These are phyloP conservation scores for Mycoemilia scoparia DNA, from an alignment of 192 early-diverging fungal species.

Conservation along the genomic window DNA sequence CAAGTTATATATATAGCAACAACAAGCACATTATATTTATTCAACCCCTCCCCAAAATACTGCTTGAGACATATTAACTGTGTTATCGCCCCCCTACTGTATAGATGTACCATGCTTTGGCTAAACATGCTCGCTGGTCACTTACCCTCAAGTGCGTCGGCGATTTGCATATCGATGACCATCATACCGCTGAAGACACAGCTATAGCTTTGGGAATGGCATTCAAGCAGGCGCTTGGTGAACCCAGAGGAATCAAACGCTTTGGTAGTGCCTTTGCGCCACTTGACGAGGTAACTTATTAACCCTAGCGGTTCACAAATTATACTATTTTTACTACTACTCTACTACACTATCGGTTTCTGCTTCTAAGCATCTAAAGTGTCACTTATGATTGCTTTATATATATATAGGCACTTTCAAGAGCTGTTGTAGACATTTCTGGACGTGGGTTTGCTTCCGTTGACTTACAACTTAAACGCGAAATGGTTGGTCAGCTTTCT, in stretches of 20 bases:
- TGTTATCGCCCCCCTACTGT: too few species aligned
- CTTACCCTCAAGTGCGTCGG: constrained; percentile 69
- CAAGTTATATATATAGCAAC: neutral
- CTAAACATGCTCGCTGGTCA: constrained; percentile 89
- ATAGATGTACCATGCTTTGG: constrained; percentile 97
- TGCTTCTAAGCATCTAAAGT: too few species aligned
- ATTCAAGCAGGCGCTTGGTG: constrained; percentile 82
- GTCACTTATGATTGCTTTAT: too few species aligned
- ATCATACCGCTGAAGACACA: constrained; percentile 93
- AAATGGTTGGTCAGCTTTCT: constrained; percentile 74
- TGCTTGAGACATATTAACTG: constrained; percentile 1
- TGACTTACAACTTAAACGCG: constrained; percentile 75
- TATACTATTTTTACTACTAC: constrained; percentile 5
- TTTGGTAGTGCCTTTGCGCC: constrained; percentile 92
- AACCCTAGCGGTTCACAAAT: constrained; percentile 4
- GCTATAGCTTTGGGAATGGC: constrained; percentile 86
- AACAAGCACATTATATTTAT: neutral
- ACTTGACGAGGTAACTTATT: constrained; percentile 92
- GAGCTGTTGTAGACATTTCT: constrained; percentile 94
- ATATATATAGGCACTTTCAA: constrained; percentile 77
- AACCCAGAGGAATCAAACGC: constrained; percentile 72
- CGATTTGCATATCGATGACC: constrained; percentile 94
- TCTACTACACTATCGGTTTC: too few species aligned
- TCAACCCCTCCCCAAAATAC: neutral
- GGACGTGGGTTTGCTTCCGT: constrained; percentile 73